Base-by-base conservation (phyloP, 2,329 filamentous ascomycete species). In the Fusarium austroafricanum region DNA sequence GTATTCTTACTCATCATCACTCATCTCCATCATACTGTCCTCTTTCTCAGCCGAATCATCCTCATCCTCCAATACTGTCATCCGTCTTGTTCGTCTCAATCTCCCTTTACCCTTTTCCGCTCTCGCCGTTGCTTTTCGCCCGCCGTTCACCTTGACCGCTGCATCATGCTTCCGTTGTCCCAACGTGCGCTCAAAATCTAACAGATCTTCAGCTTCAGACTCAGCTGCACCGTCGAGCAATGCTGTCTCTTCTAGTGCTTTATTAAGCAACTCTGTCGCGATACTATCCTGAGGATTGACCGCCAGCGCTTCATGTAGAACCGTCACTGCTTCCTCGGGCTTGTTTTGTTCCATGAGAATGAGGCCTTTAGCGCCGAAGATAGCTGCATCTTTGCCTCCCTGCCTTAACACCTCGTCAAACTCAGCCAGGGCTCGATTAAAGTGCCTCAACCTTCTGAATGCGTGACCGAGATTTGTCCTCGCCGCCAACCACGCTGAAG, bases 401-500 rank as follows among this genome's bases (percentile, higher is more conserved):
- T 92, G 87, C 14, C 95, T 86, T 29, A 97, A 84, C 29, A 97
- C 96, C 73, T 94, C 90, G 67, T 97, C 92, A 73, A 97, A 98
- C 75, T 95, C 88, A 3, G 83, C 85, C 12, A 98, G 84, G 0
- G 95, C 91, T 53, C 92, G 88, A 29, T 90, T 85, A 69, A 90
- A 89, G 57, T 88, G 84, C 2, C 89, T 86, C 55, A 91, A 80
- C 18, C 93, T 89, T 53, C 96, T 89, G 66, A 94, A 90, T 0
- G 95, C 92, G 76, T 99, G 96, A 1, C 90, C 96, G 17, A 99
- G 85, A 73, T 99, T 99, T 6, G 92, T 92, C 38, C 94, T 88
- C 0, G 92, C 94, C 4, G 93, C 88, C 4, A 97, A 82, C 90
- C 92, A 96, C 2, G 95, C 92, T 46, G 89, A 87, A 0, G 92